Percentiles rank a stretch among this genome's conserved stretches.
Evolutionary conservation across 352 stramenopile species (phyloP).

Genomic region (Pythium sukuiense): DNA sequence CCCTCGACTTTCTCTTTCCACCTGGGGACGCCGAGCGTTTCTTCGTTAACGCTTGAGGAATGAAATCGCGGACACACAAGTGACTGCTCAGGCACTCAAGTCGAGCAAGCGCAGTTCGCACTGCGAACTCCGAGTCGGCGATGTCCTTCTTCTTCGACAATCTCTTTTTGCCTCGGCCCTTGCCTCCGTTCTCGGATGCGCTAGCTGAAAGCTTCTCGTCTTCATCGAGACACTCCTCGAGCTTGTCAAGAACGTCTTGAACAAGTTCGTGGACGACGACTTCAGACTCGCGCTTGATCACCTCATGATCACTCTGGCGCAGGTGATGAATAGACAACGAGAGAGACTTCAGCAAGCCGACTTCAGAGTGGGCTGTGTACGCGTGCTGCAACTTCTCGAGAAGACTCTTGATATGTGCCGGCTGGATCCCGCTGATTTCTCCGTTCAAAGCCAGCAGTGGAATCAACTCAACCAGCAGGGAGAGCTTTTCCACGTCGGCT

Average conservation of each 20-base stretch:
- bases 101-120: constrained; percentile 58
- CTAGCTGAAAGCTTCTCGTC: constrained; percentile 45
- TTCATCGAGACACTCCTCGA: constrained; percentile 47
- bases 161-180: constrained; percentile 20
- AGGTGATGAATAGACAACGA: constrained; percentile 70
- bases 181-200: constrained; percentile 17
- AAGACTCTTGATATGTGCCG: constrained; percentile 62
- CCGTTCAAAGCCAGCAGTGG: constrained; percentile 62
- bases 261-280: constrained; percentile 72
- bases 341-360: constrained; percentile 67
- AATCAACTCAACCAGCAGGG: constrained; percentile 72
- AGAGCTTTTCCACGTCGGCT: constrained; percentile 77
- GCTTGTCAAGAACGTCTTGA: constrained; percentile 68
- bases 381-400: constrained; percentile 78
- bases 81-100: constrained; percentile 64
- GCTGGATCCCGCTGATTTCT: constrained; percentile 70
- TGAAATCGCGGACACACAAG: constrained; percentile 64
- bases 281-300: constrained; percentile 77
- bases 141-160: constrained; percentile 44
- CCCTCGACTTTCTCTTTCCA: constrained; percentile 9
- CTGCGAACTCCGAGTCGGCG: constrained; percentile 66
- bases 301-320: constrained; percentile 67
- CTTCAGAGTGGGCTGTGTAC: constrained; percentile 66
- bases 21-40: constrained; percentile 6
- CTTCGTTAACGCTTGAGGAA: constrained; percentile 27